These are phyloP conservation scores for Nicotiana otophora DNA, from an alignment of 257 asterid genomes.

Conservation along the genomic window DNA sequence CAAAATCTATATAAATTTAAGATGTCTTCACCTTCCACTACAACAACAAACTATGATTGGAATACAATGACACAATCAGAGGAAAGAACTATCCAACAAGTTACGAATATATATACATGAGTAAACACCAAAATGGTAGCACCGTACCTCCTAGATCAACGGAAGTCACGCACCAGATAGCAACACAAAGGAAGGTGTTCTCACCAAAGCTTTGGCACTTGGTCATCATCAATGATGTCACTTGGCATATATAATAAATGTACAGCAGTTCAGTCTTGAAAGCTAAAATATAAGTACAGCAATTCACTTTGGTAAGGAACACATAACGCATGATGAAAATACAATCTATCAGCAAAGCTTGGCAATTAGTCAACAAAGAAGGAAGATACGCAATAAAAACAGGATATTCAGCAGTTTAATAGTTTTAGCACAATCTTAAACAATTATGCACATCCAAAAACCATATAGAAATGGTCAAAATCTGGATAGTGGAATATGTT, in stretches of 20 bases:
- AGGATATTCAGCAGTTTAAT: not conserved
- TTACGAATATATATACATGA: not conserved
- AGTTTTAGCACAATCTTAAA: not conserved
- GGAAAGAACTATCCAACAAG: not conserved
- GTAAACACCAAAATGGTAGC: not conserved
- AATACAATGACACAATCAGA: not conserved
- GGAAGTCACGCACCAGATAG: not conserved
- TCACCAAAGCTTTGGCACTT: not conserved
- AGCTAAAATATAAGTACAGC: not conserved
- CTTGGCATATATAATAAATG: not conserved
- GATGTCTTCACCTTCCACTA: slow-evolving; percentile 1
- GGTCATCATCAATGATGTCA: not conserved
- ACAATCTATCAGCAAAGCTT: not conserved
- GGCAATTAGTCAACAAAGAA: not conserved
- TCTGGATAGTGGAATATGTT: not conserved
- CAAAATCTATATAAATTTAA: not conserved
- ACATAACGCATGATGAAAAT: not conserved
- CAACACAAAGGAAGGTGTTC: not conserved
- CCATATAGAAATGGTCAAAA: not conserved
- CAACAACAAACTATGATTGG: not conserved
- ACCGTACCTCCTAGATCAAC: not conserved
- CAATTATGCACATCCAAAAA: not conserved
- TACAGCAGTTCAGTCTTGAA: not conserved
- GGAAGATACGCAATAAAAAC: not conserved
- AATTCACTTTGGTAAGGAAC: not conserved